Conservation (phyloP, 352 stramenopile species). For the Phytophthora litchii region DNA sequence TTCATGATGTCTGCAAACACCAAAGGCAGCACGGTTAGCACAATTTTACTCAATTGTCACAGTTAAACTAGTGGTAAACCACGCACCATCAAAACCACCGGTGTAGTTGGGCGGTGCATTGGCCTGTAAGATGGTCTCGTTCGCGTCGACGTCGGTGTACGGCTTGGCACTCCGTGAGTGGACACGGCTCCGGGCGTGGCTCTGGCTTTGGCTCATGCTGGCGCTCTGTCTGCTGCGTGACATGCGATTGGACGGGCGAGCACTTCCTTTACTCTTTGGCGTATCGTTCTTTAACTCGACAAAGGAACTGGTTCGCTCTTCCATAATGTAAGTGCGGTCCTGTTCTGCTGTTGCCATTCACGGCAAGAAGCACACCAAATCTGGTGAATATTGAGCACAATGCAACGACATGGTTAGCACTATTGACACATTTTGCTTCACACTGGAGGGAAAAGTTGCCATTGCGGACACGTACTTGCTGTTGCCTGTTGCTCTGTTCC, state of each 20-base stretch:
- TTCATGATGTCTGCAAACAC: constrained; percentile 70
- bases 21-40: constrained; percentile 1
- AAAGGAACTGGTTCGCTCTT: constrained; percentile 62
- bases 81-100: constrained; percentile 54
- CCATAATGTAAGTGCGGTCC: constrained; percentile 43
- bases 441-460: neutral
- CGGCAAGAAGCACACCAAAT: neutral
- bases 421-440: neutral
- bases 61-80: neutral
- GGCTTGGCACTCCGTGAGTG: constrained; percentile 33
- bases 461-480: constrained; percentile 1
- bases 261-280: constrained; percentile 16
- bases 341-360: constrained; percentile 30
- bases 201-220: constrained; percentile 38
- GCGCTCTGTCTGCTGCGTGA: constrained; percentile 37
- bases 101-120: constrained; percentile 74
- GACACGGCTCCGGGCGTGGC: constrained; percentile 29
- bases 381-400: constrained; percentile 7
- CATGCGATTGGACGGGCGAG: constrained; percentile 11
- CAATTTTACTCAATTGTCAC: neutral
- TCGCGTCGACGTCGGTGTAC: constrained; percentile 66
- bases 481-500: constrained; percentile 1
- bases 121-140: constrained; percentile 67
- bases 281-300: constrained; percentile 48
- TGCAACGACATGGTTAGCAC: constrained; percentile 6